Conservation (phyloP, 2,329 filamentous ascomycete genomes). For the Colletotrichum neosansevieriae region DNA sequence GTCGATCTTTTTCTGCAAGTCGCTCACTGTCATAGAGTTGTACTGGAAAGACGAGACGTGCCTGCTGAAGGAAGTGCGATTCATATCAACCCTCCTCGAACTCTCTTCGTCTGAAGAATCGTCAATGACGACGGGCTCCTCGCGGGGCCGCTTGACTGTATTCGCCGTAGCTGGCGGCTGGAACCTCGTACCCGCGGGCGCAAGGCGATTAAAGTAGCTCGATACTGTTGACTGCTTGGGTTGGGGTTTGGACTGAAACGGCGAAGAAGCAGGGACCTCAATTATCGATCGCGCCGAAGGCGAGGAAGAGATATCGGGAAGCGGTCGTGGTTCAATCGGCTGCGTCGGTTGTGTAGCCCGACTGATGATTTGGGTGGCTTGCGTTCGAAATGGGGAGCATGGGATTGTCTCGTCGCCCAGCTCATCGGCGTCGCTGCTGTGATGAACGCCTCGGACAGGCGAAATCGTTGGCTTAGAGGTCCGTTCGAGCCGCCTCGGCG, state of each 20-base stretch:
- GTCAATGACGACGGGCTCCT: conserved; percentile 59
- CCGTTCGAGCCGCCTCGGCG: conserved; percentile 5
- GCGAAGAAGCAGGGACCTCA: conserved; percentile 92
- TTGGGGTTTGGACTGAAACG: conserved; percentile 59
- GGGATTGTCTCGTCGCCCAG: conserved; percentile 60
- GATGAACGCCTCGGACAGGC: conserved; percentile 11
- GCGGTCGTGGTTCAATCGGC: conserved; percentile 41
- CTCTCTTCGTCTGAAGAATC: conserved; percentile 64
- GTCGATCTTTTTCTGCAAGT: conserved; percentile 51
- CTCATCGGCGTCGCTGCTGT: conserved; percentile 57
- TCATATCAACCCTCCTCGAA: conserved; percentile 67
- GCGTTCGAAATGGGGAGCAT: conserved; percentile 58
- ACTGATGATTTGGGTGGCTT: conserved; percentile 58
- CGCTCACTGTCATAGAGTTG: conserved; percentile 56
- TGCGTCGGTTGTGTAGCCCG: conserved; percentile 44
- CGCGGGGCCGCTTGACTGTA: conserved; percentile 51
- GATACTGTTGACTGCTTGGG: conserved; percentile 34
- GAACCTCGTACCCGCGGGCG: conserved; percentile 81
- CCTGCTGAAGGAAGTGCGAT: conserved; percentile 67
- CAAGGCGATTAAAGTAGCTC: conserved; percentile 67
- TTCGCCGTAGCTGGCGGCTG: conserved; percentile 58
- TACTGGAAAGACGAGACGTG: conserved; percentile 58
- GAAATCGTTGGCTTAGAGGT: conserved; percentile 5
- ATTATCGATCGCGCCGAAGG: conserved; percentile 63
- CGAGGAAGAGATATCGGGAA: conserved; percentile 50